These are phyloP conservation scores for Fusarium devonianum DNA, from an alignment of 2,329 filamentous ascomycete species.

Conservation along the genomic window DNA sequence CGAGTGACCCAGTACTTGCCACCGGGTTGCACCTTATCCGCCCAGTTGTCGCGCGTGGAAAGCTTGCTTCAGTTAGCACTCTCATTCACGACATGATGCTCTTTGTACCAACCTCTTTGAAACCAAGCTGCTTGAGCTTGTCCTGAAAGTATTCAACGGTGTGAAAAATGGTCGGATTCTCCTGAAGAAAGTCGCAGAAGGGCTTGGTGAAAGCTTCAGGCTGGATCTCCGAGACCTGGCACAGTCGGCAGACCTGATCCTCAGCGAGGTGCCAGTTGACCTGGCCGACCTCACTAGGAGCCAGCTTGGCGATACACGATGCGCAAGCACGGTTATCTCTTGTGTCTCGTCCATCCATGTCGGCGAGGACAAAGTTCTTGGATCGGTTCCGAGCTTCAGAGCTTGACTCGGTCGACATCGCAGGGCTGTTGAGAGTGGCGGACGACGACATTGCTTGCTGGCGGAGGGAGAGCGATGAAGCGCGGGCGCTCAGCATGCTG, in stretches of 20 bases:
- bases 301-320: constrained; percentile 49
- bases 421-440: constrained; percentile 34
- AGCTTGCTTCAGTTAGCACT: constrained; percentile 56
- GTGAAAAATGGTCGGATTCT: constrained; percentile 94
- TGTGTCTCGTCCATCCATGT: constrained; percentile 49
- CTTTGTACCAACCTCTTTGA: constrained; percentile 64
- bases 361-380: constrained; percentile 58
- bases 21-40: constrained; percentile 72
- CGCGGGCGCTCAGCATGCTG: constrained; percentile 53
- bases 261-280: constrained; percentile 44
- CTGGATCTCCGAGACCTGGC: constrained; percentile 50
- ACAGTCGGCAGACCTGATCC: constrained; percentile 46
- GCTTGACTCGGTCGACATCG: constrained; percentile 38
- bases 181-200: constrained; percentile 85
- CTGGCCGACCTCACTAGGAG: constrained; percentile 39
- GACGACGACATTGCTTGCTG: constrained; percentile 47
- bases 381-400: constrained; percentile 22
- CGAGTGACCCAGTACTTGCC: constrained; percentile 90
- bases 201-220: constrained; percentile 79
- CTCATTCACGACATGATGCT: not conserved
- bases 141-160: constrained; percentile 80
- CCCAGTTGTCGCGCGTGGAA: constrained; percentile 83
- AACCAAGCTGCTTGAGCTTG: constrained; percentile 76
- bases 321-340: constrained; percentile 49
- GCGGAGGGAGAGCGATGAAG: constrained; percentile 56